Base-by-base conservation (phyloP, 192 early-diverging fungal genomes). In the Dissophora ornata region DNA sequence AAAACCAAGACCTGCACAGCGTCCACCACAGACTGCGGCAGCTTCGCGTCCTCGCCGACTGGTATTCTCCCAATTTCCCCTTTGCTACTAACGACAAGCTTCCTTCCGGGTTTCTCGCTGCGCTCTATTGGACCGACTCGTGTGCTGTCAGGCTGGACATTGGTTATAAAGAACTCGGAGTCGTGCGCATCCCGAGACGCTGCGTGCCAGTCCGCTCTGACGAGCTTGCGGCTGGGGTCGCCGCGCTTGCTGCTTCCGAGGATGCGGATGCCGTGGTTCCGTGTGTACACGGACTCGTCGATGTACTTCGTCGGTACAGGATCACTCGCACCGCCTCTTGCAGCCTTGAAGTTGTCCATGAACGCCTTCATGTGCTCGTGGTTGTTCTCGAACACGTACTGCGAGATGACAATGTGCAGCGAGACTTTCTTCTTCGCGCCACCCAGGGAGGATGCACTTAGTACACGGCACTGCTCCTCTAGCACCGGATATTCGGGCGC, bases 361-460 rank as follows among this genome's bases (percentile, higher is more conserved):
- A 62, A 62, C 12, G 61, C 36, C 11, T 62, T 62, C 61, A 62
- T 48, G 49, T 62, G 47, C 25, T 21, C 24, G 52, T 54, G 36
- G 38, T 57, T 60, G 45, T 45, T 47, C 22, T 42, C 7, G 22
- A 57, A 57, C 33, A 22, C 55, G 42, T 57, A 40, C 40, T 22
- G n/a, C 13, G 41, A 25, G 24, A 58, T 42, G 13, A 29, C 18
- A 9, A 58, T 42, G 25, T 45, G 41, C 57, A 58, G 57, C 6
- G 41, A 58, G 10, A 45, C 41, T 45, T 58, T 46, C 24, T 56
- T 11, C 21, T 19, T 4, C 13, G 16, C 13, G 36, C 36, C 13
- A 13, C 36, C 36, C n/a, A n/a, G n/a, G 36, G 36, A 38, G 13
- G 57, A 58, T 58, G 57, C 57, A 45, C 57, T 58, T 7, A 42